Conservation (phyloP, 306 rosid species). For the Fagus sylvatica region DNA sequence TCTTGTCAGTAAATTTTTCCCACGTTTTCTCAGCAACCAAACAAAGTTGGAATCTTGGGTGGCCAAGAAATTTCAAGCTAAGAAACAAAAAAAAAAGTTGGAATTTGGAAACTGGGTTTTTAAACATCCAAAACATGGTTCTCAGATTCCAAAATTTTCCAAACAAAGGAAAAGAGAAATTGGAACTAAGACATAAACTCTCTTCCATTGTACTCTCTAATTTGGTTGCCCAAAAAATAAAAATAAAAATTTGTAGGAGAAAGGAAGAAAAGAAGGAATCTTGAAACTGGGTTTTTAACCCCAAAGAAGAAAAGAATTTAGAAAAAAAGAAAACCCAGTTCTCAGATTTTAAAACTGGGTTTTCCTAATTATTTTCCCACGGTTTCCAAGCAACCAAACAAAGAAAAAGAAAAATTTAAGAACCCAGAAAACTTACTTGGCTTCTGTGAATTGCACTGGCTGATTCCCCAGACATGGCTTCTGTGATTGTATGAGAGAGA, state of each 20-base stretch:
- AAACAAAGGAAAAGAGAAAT: not conserved
- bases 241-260: not conserved
- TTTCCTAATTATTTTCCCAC: not conserved
- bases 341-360: conserved; percentile 9
- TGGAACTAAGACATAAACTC: not conserved
- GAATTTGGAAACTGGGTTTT: not conserved
- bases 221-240: not conserved
- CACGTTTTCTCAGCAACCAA: not conserved
- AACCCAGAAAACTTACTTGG: conserved; percentile 58
- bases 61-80: not conserved
- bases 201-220: not conserved
- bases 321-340: conserved; percentile 6
- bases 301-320: not conserved
- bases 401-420: not conserved
- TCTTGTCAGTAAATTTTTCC: not conserved
- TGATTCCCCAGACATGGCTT: conserved; percentile 83
- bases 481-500: conserved; percentile 15
- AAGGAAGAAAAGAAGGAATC: not conserved
- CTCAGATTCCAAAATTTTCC: not conserved
- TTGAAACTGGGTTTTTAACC: not conserved
- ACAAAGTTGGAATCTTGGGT: not conserved
- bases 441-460: conserved; percentile 67
- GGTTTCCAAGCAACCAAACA: conserved; percentile 1
- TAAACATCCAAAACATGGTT: not conserved
- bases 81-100: not conserved